phyloP scores from a whole-genome alignment of 1,139 yeast genomes.

The Pichia sp. region DNA sequence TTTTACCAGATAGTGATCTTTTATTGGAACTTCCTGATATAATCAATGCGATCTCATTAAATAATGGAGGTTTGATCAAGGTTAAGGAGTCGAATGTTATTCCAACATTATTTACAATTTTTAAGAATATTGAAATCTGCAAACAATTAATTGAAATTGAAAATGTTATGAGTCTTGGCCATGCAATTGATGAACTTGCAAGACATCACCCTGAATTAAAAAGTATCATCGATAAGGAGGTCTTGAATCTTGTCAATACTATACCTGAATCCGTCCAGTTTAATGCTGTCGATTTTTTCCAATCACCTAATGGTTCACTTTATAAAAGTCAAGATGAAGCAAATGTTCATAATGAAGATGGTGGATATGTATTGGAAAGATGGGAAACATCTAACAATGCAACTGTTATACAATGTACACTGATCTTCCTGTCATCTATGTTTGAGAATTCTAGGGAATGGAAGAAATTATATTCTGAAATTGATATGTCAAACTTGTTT shows the following conservation, averaged over 20 bases:
- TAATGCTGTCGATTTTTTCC: slow-evolving; percentile 41
- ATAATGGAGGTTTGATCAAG: slow-evolving; percentile 65
- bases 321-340: slow-evolving; percentile 42
- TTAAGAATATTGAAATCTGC: slow-evolving; percentile 49
- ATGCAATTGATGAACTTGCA: slow-evolving; percentile 75
- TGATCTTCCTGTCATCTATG: slow-evolving; percentile 46
- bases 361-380: slow-evolving; percentile 38
- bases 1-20: slow-evolving; percentile 59
- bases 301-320: slow-evolving; percentile 42
- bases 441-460: slow-evolving; percentile 50
- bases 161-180: slow-evolving; percentile 48
- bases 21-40: slow-evolving; percentile 69
- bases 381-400: slow-evolving; percentile 55
- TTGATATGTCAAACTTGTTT: slow-evolving; percentile 47
- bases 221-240: slow-evolving; percentile 53
- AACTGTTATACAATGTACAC: slow-evolving; percentile 45
- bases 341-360: slow-evolving; percentile 37
- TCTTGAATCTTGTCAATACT: slow-evolving; percentile 45
- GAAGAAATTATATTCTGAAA: slow-evolving; percentile 42
- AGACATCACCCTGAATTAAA: slow-evolving; percentile 80
- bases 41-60: slow-evolving; percentile 81
- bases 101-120: slow-evolving; percentile 48
- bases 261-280: slow-evolving; percentile 45
- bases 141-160: slow-evolving; percentile 48
- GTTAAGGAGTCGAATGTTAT: slow-evolving; percentile 51